phyloP scores from a whole-genome alignment of 306 rosid genomes.

The Aeschynomene evenia region DNA sequence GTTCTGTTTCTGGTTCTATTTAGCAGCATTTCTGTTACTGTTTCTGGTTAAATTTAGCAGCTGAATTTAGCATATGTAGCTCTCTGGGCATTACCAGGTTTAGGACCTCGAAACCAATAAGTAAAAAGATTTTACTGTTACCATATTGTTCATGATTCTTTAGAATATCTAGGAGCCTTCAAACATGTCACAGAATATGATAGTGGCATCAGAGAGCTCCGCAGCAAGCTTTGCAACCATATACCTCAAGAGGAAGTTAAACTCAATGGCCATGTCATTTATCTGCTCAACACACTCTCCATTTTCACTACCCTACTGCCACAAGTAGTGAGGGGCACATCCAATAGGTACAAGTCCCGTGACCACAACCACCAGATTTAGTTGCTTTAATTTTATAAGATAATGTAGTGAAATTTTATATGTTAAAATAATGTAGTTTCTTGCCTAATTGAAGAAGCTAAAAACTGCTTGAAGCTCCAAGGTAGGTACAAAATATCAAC shows the following conservation, averaged over 20 bases:
- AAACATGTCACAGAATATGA: conserved; percentile 73
- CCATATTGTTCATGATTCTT: conserved; percentile 66
- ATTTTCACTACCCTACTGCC: conserved; percentile 51
- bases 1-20: too few relatives aligned
- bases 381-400: too few relatives aligned
- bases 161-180: conserved; percentile 76
- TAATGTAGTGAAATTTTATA: neutral
- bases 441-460: conserved; percentile 59
- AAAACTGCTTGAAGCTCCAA: conserved; percentile 75
- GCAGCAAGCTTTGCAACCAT: conserved; percentile 49
- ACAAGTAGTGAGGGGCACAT: conserved; percentile 80
- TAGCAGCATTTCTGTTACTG: too few relatives aligned
- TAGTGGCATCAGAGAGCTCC: conserved; percentile 57
- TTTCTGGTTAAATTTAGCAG: too few relatives aligned
- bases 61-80: too few relatives aligned
- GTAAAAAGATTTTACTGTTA: too few relatives aligned
- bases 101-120: too few relatives aligned
- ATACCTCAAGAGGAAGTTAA: conserved; percentile 77
- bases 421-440: too few relatives aligned
- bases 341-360: conserved; percentile 92
- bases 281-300: conserved; percentile 75
- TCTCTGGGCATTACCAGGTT: too few relatives aligned
- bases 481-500: conserved; percentile 69
- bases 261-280: conserved; percentile 77
- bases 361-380: conserved; percentile 67